These are phyloP conservation scores for Brassica carinata DNA, from an alignment of 345 rosid species.

Conservation along the genomic window DNA sequence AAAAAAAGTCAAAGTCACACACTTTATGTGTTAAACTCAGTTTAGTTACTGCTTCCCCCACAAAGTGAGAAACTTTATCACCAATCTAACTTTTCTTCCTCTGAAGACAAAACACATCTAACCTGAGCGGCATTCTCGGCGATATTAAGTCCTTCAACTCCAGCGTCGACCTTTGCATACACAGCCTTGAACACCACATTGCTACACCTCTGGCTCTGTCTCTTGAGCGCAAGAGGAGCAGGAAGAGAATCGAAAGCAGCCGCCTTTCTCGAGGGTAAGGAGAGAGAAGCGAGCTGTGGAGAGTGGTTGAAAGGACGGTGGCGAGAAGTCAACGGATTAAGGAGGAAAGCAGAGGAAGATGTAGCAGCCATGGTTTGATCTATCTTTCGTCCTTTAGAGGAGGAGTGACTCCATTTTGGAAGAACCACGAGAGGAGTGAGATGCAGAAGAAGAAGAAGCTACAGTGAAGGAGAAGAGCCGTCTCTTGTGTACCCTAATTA, in stretches of 20 bases:
- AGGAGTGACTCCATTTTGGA: too few relatives aligned
- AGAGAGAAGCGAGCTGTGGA: conserved; percentile 27
- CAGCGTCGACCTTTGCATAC: conserved; percentile 45
- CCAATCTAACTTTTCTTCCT: too few relatives aligned
- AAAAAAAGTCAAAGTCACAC: conserved; percentile 20
- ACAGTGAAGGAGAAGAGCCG: too few relatives aligned
- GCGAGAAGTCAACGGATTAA: conserved; percentile 50
- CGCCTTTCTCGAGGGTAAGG: conserved; percentile 34
- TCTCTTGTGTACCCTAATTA: too few relatives aligned
- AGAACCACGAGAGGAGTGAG: too few relatives aligned
- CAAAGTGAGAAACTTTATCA: too few relatives aligned
- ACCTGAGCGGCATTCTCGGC: conserved; percentile 92
- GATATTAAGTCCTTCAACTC: conserved; percentile 70
- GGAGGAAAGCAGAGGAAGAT: conserved; percentile 47
- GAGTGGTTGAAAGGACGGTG: conserved; percentile 24
- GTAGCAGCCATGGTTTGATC: conserved; percentile 42
- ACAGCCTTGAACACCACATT: conserved; percentile 67
- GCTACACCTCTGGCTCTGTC: conserved; percentile 31
- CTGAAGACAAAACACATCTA: background rate
- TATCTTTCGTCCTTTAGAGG: background rate
- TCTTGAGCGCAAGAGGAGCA: conserved; percentile 40
- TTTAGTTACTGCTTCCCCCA: too few relatives aligned
- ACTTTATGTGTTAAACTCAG: background rate
- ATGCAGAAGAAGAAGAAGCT: too few relatives aligned
- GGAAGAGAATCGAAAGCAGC: too few relatives aligned